Percentiles rank a stretch among this genome's conserved stretches.
Evolutionary conservation across 2,329 filamentous ascomycete genomes (phyloP).

Genomic region (Ophiosphaerella korrae): DNA sequence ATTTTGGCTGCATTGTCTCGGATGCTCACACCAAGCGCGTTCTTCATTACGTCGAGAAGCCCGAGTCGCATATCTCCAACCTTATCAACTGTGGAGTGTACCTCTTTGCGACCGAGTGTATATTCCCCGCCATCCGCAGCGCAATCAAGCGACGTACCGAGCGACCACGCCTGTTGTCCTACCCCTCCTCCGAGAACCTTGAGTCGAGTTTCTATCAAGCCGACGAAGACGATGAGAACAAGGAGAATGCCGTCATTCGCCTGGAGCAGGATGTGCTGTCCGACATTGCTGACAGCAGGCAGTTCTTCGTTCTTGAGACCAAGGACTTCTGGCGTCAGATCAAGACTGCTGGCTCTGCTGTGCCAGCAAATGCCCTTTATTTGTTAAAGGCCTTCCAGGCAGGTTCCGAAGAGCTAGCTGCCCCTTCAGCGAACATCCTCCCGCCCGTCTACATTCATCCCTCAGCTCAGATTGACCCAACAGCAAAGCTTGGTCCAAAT

Average conservation of each 20-base stretch:
- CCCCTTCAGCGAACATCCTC: constrained; percentile 84
- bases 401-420: constrained; percentile 78
- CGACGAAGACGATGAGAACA: constrained; percentile 72
- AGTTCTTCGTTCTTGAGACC: constrained; percentile 98
- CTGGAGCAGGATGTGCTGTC: constrained; percentile 96
- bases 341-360: constrained; percentile 96
- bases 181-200: constrained; percentile 93
- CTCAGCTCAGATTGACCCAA: constrained; percentile 85
- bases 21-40: constrained; percentile 93
- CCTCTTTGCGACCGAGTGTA: constrained; percentile 91
- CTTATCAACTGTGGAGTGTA: constrained; percentile 99
- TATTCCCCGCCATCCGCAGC: constrained; percentile 92
- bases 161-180: constrained; percentile 88
- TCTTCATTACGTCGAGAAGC: constrained; percentile 98
- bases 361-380: constrained; percentile 95
- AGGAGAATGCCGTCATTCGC: constrained; percentile 84
- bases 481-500: constrained; percentile 94
- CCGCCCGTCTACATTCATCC: constrained; percentile 96
- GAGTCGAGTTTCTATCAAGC: constrained; percentile 68
- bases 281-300: constrained; percentile 93
- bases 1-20: constrained; percentile 97
- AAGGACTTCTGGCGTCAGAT: constrained; percentile 99
- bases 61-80: constrained; percentile 95
- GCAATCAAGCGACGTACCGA: constrained; percentile 96
- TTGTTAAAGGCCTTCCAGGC: constrained; percentile 90